Conservation (phyloP, 805 yeast species). For the Saccharomyces mikatae region DNA sequence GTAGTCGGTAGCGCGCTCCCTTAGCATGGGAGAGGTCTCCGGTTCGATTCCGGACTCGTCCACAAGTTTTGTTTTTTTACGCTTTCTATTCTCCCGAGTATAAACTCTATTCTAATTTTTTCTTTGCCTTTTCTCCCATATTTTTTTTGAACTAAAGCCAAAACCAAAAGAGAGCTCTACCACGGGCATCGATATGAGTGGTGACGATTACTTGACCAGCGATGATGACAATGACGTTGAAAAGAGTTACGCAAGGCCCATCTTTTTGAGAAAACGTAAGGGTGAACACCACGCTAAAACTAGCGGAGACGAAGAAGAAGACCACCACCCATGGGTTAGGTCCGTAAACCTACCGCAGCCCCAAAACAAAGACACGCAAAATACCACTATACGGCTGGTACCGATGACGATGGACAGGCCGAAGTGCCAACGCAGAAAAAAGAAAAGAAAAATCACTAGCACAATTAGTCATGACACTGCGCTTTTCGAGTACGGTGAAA, state of each 20-base stretch:
- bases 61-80: constrained; percentile 31
- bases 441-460: background rate
- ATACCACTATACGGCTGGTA: background rate
- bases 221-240: background rate
- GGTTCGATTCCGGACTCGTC: constrained; percentile 71
- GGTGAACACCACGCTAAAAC: background rate
- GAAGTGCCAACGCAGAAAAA: background rate
- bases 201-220: background rate
- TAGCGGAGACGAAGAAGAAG: background rate
- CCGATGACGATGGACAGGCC: background rate
- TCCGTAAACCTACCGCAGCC: background rate
- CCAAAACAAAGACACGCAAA: background rate
- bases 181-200: background rate
- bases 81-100: background rate
- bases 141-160: background rate
- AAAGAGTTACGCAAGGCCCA: background rate
- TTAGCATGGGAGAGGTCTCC: constrained; percentile 68
- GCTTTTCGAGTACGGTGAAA: constrained; percentile 13
- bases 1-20: constrained; percentile 73
- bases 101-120: background rate
- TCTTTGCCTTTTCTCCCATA: background rate
- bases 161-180: background rate
- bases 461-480: background rate
- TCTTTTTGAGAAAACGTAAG: background rate
- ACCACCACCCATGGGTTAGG: background rate